A percentile compares a stretch with the other conserved stretches of the same genome.
Conservation (phyloP, 2,329 filamentous ascomycete genomes). For the Aspergillus costaricaensis region DNA sequence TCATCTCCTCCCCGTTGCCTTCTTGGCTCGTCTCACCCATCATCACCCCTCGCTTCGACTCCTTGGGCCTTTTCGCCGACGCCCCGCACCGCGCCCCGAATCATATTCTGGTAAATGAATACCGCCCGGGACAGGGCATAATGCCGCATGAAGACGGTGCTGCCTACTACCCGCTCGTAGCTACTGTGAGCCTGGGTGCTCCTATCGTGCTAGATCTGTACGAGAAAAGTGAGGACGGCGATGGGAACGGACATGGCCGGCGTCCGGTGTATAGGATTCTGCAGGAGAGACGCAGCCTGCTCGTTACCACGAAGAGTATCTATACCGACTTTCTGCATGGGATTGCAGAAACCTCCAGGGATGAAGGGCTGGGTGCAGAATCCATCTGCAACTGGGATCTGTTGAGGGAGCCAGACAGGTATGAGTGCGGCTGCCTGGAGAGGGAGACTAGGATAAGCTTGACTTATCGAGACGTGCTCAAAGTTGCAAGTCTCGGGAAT, state of each 20-base stretch:
- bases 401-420: slow-evolving; percentile 46
- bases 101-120: slow-evolving; percentile 93
- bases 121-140: slow-evolving; percentile 83
- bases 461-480: slow-evolving; percentile 80
- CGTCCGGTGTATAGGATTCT: slow-evolving; percentile 61
- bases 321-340: slow-evolving; percentile 63
- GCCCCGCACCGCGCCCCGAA: slow-evolving; percentile 80
- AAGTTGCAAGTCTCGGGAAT: slow-evolving; percentile 71
- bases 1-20: slow-evolving; percentile 72
- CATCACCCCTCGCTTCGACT: slow-evolving; percentile 55
- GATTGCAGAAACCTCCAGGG: slow-evolving; percentile 58
- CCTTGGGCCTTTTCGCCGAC: slow-evolving; percentile 54
- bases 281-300: slow-evolving; percentile 77
- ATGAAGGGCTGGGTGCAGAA: slow-evolving; percentile 61
- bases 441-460: slow-evolving; percentile 59
- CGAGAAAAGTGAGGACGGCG: slow-evolving; percentile 52
- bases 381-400: slow-evolving; percentile 60
- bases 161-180: slow-evolving; percentile 85
- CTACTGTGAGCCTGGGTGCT: slow-evolving; percentile 82
- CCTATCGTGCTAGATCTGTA: slow-evolving; percentile 78
- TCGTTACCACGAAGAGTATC: slow-evolving; percentile 57
- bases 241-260: slow-evolving; percentile 13
- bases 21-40: slow-evolving; percentile 72
- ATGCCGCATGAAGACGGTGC: slow-evolving; percentile 94
- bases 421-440: slow-evolving; percentile 46